Evolutionary conservation across 805 yeast species (phyloP).

Genomic region (Spencermartinsiella europaea): DNA sequence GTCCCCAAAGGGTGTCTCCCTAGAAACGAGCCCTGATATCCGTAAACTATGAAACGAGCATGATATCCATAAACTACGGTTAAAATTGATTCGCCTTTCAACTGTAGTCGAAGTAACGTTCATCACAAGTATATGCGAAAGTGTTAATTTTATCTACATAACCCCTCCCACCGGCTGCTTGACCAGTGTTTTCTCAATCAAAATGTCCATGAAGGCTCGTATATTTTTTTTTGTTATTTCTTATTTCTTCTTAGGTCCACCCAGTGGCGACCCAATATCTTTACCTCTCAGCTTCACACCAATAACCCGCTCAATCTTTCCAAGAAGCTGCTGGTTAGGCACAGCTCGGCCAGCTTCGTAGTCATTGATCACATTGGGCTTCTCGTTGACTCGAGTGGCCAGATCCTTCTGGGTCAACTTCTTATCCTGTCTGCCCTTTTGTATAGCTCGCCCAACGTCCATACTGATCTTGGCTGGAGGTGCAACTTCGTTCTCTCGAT

Average conservation of each 20-base stretch:
- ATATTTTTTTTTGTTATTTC: background rate
- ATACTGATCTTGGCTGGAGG: constrained; percentile 84
- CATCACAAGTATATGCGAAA: no score
- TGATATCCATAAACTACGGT: no score
- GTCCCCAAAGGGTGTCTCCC: no score
- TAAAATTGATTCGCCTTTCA: no score
- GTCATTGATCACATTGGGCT: constrained; percentile 91
- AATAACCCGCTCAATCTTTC: constrained; percentile 86
- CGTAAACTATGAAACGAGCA: no score
- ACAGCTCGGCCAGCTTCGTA: constrained; percentile 96
- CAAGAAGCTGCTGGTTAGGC: constrained; percentile 92
- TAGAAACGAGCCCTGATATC: no score
- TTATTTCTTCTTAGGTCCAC: constrained; percentile 39
- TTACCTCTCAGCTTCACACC: constrained; percentile 96
- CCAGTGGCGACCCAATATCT: constrained; percentile 84
- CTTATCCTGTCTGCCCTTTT: constrained; percentile 81
- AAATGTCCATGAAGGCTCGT: no score
- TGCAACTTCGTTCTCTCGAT: constrained; percentile 88
- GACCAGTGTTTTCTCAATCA: no score
- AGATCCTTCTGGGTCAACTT: constrained; percentile 90
- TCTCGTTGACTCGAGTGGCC: constrained; percentile 93
- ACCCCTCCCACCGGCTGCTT: no score
- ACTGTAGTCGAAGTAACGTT: no score
- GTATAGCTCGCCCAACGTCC: constrained; percentile 81
- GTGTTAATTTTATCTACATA: no score